Evolutionary conservation across 2,329 filamentous ascomycete species (phyloP).

Genomic region (Neurospora crassa): DNA sequence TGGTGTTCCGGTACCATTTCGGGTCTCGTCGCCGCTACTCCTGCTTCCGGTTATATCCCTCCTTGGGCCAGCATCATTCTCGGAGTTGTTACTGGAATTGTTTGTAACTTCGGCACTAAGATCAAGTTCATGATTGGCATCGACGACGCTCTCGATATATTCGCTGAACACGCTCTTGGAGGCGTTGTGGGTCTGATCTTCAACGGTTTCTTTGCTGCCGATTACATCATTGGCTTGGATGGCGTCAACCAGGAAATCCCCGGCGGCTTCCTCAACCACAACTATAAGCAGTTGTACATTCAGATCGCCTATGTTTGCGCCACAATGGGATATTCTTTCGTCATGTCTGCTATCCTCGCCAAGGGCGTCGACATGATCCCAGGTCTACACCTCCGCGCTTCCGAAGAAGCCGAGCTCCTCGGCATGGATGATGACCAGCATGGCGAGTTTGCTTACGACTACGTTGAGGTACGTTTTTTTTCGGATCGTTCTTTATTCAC

Average conservation of each 20-base stretch:
- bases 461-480: slow-evolving; percentile 54
- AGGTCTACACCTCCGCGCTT: slow-evolving; percentile 69
- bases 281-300: slow-evolving; percentile 67
- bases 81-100: slow-evolving; percentile 55
- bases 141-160: slow-evolving; percentile 63
- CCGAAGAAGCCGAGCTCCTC: slow-evolving; percentile 72
- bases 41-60: slow-evolving; percentile 58
- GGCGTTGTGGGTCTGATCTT: slow-evolving; percentile 62
- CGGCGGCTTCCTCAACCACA: slow-evolving; percentile 68
- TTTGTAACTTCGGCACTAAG: slow-evolving; percentile 62
- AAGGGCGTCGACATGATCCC: slow-evolving; percentile 67
- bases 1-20: slow-evolving; percentile 66
- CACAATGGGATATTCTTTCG: slow-evolving; percentile 57
- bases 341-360: slow-evolving; percentile 63
- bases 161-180: slow-evolving; percentile 61
- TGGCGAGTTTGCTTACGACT: slow-evolving; percentile 84
- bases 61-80: slow-evolving; percentile 59
- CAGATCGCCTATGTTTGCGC: slow-evolving; percentile 70
- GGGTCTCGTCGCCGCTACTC: slow-evolving; percentile 60
- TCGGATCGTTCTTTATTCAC: not conserved
- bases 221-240: slow-evolving; percentile 64
- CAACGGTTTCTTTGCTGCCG: slow-evolving; percentile 62
- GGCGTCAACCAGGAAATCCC: slow-evolving; percentile 59
- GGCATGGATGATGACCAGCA: slow-evolving; percentile 89
- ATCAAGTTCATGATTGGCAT: slow-evolving; percentile 54